A percentile compares a stretch with the other conserved stretches of the same genome.
phyloP scores from a whole-genome alignment of 2,329 filamentous ascomycete species.

The Triangularia verruculosa region DNA sequence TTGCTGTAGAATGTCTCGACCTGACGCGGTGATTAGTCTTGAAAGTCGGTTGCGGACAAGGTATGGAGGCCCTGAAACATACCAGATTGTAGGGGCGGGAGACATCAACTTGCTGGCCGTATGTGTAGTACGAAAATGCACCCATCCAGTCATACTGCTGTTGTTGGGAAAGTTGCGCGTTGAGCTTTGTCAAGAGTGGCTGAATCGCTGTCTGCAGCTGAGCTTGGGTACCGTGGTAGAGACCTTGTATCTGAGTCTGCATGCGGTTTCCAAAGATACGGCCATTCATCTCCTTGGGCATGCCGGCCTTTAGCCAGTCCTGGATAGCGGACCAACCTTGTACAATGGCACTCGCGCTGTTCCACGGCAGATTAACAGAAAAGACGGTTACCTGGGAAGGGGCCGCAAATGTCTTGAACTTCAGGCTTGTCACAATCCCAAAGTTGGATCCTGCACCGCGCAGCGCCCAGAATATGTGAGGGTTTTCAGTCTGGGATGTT shows the following conservation, averaged over 20 bases:
- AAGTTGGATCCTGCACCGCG: slow-evolving; percentile 43
- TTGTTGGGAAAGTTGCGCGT: slow-evolving; percentile 24
- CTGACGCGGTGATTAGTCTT: slow-evolving; percentile 10
- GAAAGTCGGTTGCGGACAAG: no score
- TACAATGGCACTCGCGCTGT: slow-evolving; percentile 23
- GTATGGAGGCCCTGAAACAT: neutral
- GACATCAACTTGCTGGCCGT: slow-evolving; percentile 31
- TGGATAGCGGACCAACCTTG: slow-evolving; percentile 28
- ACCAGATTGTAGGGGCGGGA: slow-evolving; percentile 28
- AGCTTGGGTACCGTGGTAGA: slow-evolving; percentile 28
- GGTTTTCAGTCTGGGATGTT: slow-evolving; percentile 34
- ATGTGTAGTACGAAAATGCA: slow-evolving; percentile 33
- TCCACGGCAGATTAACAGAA: slow-evolving; percentile 29
- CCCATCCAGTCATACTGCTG: slow-evolving; percentile 30
- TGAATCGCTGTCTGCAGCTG: slow-evolving; percentile 23
- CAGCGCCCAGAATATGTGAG: slow-evolving; percentile 44
- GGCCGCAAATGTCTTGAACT: slow-evolving; percentile 39
- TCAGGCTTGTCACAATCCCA: slow-evolving; percentile 40
- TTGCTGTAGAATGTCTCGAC: slow-evolving; percentile 35
- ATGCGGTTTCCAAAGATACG: slow-evolving; percentile 28
- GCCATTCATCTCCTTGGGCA: slow-evolving; percentile 32
- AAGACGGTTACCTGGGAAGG: slow-evolving; percentile 34
- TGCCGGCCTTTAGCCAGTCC: slow-evolving; percentile 26
- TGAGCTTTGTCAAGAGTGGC: slow-evolving; percentile 27
- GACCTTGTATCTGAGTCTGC: slow-evolving; percentile 30